Base-by-base conservation (phyloP, 345 rosid genomes). In the Eutrema japonicum region DNA sequence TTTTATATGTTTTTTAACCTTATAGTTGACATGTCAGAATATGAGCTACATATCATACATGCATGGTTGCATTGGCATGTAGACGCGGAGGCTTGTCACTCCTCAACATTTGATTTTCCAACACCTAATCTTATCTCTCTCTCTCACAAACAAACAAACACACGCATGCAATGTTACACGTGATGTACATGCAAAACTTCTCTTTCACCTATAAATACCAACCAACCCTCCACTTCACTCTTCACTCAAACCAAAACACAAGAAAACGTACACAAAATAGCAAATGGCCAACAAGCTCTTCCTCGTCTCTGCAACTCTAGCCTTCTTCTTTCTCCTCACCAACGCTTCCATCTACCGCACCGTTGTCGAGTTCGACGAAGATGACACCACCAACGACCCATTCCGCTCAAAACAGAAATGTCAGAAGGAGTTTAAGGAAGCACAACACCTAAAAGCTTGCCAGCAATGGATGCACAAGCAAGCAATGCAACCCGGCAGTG, bases 271-370 rank as follows among this genome's bases (percentile, higher is more conserved):
- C 41, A 42, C 13, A 33, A 2, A 12, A 13, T 37, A 50, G 0
- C 38, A 29, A 71, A 71, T 71, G 75, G 75, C 75, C 0, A 70
- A 68, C 48, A 71, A 68, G 45, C 65, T 76, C 79, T 62, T 69
- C 53, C 74, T 76, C 50, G 56, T 69, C 35, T 58, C 7, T 7
- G 62, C 62, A 56, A 56, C 62, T 56, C 13, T 36, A 22, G 62
- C 62, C 62, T 16, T 56, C 4, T 56, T 9, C 62, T 11, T 36
- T 29, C 62, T 56, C 62, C 62, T 56, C 43, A 56, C 29, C 43
- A 56, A 36, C 43, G 62, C 62, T 4, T 56, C 62, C 62, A 56
- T 56, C 43, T 56, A 35, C 29, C 62, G 62, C 62, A 56, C 62
- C 27, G 27, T 56, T 8, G 73, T 77, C 27, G 77, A 77, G 35